These are phyloP conservation scores for Xylaria sp. DNA, from an alignment of 2,329 filamentous ascomycete species.

Conservation along the genomic window DNA sequence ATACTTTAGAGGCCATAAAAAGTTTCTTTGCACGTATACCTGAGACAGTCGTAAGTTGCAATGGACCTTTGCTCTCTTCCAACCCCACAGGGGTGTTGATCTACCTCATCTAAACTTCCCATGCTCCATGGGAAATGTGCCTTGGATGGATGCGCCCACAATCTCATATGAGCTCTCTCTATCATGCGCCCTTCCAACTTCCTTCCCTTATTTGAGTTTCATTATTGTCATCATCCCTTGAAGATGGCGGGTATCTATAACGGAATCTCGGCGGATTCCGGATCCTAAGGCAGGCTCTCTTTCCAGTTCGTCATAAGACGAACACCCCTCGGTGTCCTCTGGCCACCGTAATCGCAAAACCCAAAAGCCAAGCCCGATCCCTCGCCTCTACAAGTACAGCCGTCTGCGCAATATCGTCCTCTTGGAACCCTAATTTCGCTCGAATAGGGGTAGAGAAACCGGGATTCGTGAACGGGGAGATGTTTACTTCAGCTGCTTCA, in stretches of 20 bases:
- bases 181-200: not conserved
- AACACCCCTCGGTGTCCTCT: not conserved
- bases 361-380: not conserved
- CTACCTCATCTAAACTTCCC: conserved; percentile 8
- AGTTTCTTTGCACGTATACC: not conserved
- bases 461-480: not conserved
- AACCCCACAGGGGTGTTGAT: conserved; percentile 13
- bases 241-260: conserved; percentile 31
- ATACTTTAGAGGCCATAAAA: not conserved
- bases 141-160: conserved; percentile 7
- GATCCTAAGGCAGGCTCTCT: conserved; percentile 13
- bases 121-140: not conserved
- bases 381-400: conserved; percentile 21
- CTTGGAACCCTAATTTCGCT: not conserved
- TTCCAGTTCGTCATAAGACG: conserved; percentile 2
- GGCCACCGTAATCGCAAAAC: conserved; percentile 3
- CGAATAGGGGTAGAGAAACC: not conserved
- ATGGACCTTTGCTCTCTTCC: conserved; percentile 1
- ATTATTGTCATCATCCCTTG: conserved; percentile 24
- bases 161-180: not conserved
- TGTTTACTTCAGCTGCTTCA: conserved; percentile 67
- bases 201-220: not conserved
- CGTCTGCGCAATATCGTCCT: not conserved
- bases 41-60: conserved; percentile 1
- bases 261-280: conserved; percentile 23